Conservation (phyloP, 2,329 filamentous ascomycete species). For the Pseudomassariella vexata region DNA sequence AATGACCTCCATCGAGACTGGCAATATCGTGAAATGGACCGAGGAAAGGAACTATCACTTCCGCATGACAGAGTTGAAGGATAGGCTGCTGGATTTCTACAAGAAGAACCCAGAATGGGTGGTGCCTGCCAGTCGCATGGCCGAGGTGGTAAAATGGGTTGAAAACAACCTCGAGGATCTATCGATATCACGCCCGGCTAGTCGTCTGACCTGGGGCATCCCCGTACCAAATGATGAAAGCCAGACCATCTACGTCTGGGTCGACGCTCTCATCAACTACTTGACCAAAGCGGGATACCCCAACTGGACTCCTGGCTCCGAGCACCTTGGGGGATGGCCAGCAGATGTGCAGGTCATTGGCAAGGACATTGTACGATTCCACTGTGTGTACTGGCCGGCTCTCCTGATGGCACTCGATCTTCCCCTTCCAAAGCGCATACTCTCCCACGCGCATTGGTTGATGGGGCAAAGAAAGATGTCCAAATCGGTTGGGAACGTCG, state of each 20-base stretch:
- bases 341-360: constrained; percentile 89
- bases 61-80: constrained; percentile 73
- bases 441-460: constrained; percentile 95
- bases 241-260: constrained; percentile 97
- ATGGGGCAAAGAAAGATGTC: constrained; percentile 92
- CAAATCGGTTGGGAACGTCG: constrained; percentile 90
- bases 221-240: constrained; percentile 74
- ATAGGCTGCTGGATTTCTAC: constrained; percentile 77
- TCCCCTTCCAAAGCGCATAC: constrained; percentile 69
- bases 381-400: constrained; percentile 97
- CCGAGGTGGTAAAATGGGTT: constrained; percentile 74
- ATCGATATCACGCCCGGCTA: constrained; percentile 77
- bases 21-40: constrained; percentile 90
- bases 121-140: constrained; percentile 64
- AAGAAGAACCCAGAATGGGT: constrained; percentile 72
- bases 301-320: constrained; percentile 59
- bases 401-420: constrained; percentile 85
- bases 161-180: constrained; percentile 75
- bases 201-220: constrained; percentile 81
- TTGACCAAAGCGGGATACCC: constrained; percentile 84
- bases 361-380: constrained; percentile 95
- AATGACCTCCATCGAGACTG: constrained; percentile 80
- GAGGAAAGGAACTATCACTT: constrained; percentile 96
- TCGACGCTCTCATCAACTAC: constrained; percentile 94
- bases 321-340: constrained; percentile 69